Evolutionary conservation across 2,329 filamentous ascomycete species (phyloP).

Genomic region (Diplocarpon rosae): DNA sequence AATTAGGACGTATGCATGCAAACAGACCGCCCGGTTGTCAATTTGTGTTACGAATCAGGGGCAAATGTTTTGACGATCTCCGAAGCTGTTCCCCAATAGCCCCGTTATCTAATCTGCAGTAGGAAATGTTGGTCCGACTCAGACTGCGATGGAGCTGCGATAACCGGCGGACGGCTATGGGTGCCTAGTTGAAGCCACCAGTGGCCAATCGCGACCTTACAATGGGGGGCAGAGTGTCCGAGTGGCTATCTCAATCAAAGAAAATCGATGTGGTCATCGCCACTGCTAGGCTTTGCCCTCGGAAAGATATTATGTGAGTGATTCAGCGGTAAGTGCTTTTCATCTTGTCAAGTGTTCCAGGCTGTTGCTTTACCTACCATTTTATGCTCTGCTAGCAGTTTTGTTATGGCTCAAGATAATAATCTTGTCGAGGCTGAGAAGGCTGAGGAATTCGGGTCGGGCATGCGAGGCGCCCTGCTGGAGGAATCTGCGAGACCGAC

Average conservation of each 20-base stretch:
- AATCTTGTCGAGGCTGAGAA: constrained; percentile 14
- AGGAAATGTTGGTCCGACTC: constrained; percentile 1
- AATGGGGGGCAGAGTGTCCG: not conserved
- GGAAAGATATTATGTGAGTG: not conserved
- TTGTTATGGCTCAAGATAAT: constrained; percentile 17
- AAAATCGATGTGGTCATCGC: not conserved
- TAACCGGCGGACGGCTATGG: constrained; percentile 4
- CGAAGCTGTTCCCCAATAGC: not conserved
- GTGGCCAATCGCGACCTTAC: constrained; percentile 6
- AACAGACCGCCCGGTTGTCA: no score
- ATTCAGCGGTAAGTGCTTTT: constrained; percentile 4
- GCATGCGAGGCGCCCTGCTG: constrained; percentile 10
- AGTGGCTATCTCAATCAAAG: not conserved
- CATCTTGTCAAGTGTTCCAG: not conserved
- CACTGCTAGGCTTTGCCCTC: not conserved
- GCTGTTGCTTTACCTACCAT: not conserved
- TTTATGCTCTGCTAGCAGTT: not conserved
- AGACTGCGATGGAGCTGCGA: not conserved
- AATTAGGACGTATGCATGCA: no score
- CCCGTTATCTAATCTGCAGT: constrained; percentile 2
- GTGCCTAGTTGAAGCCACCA: constrained; percentile 3
- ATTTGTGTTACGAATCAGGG: no score
- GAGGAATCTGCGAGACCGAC: constrained; percentile 7
- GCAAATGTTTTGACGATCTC: no score
- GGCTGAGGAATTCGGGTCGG: constrained; percentile 12